Percentiles rank a stretch among this genome's conserved stretches.
Evolutionary conservation across 2,329 filamentous ascomycete genomes (phyloP).

Genomic region (Scedosporium aurantiacum): DNA sequence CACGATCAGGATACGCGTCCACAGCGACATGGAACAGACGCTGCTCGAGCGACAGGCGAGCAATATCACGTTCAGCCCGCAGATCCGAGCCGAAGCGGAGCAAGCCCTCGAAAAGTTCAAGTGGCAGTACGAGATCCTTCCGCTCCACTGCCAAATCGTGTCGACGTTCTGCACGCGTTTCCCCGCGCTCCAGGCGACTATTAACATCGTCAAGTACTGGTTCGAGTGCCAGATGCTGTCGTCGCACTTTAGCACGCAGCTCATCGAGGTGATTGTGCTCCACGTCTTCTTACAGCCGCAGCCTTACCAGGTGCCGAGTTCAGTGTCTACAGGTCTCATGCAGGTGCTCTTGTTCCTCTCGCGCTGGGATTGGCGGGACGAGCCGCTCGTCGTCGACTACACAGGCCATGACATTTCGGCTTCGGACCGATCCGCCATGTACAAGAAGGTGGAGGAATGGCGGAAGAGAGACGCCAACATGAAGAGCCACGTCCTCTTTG

Average conservation of each 20-base stretch:
- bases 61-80: conserved; percentile 57
- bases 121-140: conserved; percentile 58
- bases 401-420: conserved; percentile 22
- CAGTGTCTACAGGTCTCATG: conserved; percentile 67
- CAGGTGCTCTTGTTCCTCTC: conserved; percentile 70
- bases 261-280: conserved; percentile 73
- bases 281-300: conserved; percentile 71
- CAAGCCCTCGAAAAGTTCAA: conserved; percentile 60
- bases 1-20: conserved; percentile 74
- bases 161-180: conserved; percentile 71
- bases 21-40: conserved; percentile 76
- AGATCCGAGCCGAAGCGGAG: conserved; percentile 57
- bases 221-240: conserved; percentile 72
- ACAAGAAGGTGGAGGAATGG: conserved; percentile 70
- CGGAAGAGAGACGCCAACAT: conserved; percentile 79
- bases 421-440: conserved; percentile 51
- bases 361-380: conserved; percentile 82
- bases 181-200: conserved; percentile 67
- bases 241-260: conserved; percentile 64
- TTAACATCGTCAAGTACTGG: conserved; percentile 83
- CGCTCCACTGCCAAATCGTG: conserved; percentile 73
- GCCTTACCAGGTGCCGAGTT: conserved; percentile 70
- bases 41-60: conserved; percentile 70
- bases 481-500: conserved; percentile 73
- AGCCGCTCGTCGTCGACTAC: conserved; percentile 72